Conservation (phyloP, 805 yeast genomes). For the Pichia sporocuriosa region DNA sequence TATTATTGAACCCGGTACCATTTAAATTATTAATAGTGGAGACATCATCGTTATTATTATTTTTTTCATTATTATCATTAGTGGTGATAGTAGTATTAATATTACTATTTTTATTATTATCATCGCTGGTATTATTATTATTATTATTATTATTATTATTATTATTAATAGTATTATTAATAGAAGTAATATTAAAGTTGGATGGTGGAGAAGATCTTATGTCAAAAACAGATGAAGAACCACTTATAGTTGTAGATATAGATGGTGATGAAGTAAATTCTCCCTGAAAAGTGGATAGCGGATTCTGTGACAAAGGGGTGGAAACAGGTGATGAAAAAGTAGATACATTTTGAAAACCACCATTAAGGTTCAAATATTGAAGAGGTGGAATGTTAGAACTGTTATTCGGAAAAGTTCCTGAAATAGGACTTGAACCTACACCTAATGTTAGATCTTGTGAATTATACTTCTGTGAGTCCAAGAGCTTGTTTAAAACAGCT, state of each 20-base stretch:
- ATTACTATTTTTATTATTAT: too few species aligned
- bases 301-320: background rate
- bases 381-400: too few species aligned
- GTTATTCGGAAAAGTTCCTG: too few species aligned
- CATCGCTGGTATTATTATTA: too few species aligned
- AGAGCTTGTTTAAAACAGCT: constrained; percentile 1
- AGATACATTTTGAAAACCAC: background rate
- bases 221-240: constrained; percentile 2
- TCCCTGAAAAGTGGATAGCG: background rate
- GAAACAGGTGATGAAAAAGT: background rate
- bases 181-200: background rate
- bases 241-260: background rate
- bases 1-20: background rate
- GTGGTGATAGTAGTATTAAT: too few species aligned
- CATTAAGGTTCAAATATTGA: too few species aligned
- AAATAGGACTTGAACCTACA: too few species aligned
- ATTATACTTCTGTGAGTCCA: constrained; percentile 1
- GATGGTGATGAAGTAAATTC: background rate
- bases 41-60: too few species aligned
- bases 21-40: too few species aligned
- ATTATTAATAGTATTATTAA: too few species aligned
- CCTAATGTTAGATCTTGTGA: background rate
- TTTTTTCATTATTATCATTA: too few species aligned
- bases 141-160: too few species aligned
- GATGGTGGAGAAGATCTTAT: background rate